Evolutionary conservation across 1,284 basidiomycete species (phyloP).

Genomic region (Puccinia horiana): DNA sequence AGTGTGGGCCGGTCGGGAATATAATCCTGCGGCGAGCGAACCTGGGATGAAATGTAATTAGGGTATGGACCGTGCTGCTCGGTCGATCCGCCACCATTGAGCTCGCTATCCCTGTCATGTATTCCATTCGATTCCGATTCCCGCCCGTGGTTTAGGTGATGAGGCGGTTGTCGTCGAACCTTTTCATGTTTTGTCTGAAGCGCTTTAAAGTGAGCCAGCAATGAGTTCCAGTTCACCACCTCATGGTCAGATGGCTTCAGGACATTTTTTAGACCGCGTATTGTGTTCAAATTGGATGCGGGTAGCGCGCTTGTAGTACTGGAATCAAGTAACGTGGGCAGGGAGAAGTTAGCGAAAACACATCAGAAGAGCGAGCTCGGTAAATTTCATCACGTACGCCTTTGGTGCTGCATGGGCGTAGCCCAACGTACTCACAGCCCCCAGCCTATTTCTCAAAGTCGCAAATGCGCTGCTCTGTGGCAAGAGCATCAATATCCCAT

Average conservation of each 20-base stretch:
- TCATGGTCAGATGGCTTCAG: slow-evolving; percentile 33
- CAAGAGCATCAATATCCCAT: slow-evolving; percentile 93
- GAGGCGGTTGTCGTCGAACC: slow-evolving; percentile 34
- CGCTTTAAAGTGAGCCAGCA: slow-evolving; percentile 42
- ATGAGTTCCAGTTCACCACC: slow-evolving; percentile 24
- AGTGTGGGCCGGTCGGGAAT: neutral
- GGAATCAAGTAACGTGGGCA: neutral
- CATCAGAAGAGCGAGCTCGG: neutral
- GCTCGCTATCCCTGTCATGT: slow-evolving; percentile 17
- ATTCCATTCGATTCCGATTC: slow-evolving; percentile 35
- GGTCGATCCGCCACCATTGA: neutral
- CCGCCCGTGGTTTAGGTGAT: slow-evolving; percentile 27
- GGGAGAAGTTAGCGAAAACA: neutral
- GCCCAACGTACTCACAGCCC: slow-evolving; percentile 90
- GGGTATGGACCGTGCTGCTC: slow-evolving; percentile 18
- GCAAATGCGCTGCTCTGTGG: slow-evolving; percentile 97
- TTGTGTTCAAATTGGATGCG: slow-evolving; percentile 10
- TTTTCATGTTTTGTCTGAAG: slow-evolving; percentile 48
- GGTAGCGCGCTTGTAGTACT: slow-evolving; percentile 12
- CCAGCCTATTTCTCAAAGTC: slow-evolving; percentile 87
- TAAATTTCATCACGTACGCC: slow-evolving; percentile 63
- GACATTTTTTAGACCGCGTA: slow-evolving; percentile 28
- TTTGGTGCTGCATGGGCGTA: slow-evolving; percentile 84
- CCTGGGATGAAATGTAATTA: slow-evolving; percentile 5
- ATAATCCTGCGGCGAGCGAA: slow-evolving; percentile 20